Evolutionary conservation across 2,329 filamentous ascomycete genomes (phyloP).

Genomic region (Fusarium humuli): DNA sequence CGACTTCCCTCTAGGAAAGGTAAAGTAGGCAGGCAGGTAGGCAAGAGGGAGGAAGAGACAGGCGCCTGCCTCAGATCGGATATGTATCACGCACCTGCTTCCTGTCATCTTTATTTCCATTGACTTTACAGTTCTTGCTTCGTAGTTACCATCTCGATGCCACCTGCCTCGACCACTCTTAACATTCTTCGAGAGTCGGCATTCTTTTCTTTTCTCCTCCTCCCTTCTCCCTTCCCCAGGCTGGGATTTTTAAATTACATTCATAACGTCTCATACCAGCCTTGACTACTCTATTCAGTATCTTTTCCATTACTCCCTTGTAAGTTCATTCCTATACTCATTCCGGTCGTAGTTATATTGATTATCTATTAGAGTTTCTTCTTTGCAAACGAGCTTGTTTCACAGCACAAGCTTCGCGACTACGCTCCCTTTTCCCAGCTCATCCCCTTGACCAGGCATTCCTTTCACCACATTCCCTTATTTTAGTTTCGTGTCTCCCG

Average conservation of each 20-base stretch:
- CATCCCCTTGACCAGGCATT: constrained; percentile 22
- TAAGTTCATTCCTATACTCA: constrained; percentile 28
- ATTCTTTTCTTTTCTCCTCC: constrained; percentile 1
- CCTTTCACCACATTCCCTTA: constrained; percentile 24
- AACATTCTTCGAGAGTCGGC: constrained; percentile 4
- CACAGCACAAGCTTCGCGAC: constrained; percentile 23
- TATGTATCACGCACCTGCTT: constrained; percentile 6
- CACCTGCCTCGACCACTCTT: constrained; percentile 15
- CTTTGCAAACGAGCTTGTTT: constrained; percentile 20
- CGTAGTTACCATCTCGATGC: constrained; percentile 8
- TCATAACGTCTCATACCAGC: constrained; percentile 11
- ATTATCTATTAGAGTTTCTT: constrained; percentile 21
- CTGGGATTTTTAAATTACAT: constrained; percentile 33
- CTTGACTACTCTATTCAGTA: constrained; percentile 2
- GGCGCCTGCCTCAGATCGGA: constrained; percentile 8
- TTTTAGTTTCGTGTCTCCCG: constrained; percentile 11
- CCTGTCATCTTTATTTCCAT: background rate
- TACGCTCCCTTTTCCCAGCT: constrained; percentile 27
- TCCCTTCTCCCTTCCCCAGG: constrained; percentile 13
- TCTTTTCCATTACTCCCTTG: constrained; percentile 9
- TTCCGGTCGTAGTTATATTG: constrained; percentile 17
- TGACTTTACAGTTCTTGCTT: background rate
- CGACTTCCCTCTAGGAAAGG: background rate
- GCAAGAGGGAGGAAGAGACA: background rate
- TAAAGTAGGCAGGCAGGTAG: background rate